These are phyloP conservation scores for Kurtzmaniella quercitrusa DNA, from an alignment of 1,139 yeast species.

Conservation along the genomic window DNA sequence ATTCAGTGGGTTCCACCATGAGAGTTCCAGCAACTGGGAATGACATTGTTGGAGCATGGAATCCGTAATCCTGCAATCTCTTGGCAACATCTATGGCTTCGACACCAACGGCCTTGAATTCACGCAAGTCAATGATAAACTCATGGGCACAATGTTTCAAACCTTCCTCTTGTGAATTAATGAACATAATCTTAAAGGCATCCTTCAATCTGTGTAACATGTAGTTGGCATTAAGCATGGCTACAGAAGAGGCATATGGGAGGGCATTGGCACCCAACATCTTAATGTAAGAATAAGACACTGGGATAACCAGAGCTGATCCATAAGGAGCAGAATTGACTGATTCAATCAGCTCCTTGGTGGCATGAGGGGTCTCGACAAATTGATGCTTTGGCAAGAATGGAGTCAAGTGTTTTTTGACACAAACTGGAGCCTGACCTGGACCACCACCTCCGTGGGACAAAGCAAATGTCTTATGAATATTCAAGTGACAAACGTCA, in stretches of 20 bases:
- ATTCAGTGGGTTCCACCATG: constrained; percentile 98
- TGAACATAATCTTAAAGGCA: constrained; percentile 72
- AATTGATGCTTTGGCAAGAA: constrained; percentile 79
- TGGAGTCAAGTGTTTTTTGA: constrained; percentile 73
- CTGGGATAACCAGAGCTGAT: constrained; percentile 88
- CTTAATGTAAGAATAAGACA: constrained; percentile 91
- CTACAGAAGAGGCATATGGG: constrained; percentile 80
- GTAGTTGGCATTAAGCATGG: constrained; percentile 93
- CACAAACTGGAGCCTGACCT: constrained; percentile 98
- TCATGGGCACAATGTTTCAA: constrained; percentile 93
- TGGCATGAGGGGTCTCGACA: constrained; percentile 53
- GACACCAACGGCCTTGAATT: constrained; percentile 72
- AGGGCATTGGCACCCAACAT: constrained; percentile 85
- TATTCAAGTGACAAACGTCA: constrained; percentile 95
- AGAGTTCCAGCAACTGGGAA: constrained; percentile 97
- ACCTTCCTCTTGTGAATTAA: constrained; percentile 48
- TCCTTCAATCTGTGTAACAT: constrained; percentile 76
- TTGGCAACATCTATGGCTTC: constrained; percentile 97
- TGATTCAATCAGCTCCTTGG: constrained; percentile 59
- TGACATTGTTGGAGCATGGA: constrained; percentile 98
- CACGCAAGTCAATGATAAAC: constrained; percentile 87
- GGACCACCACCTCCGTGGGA: constrained; percentile 99
- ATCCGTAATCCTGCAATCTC: constrained; percentile 94
- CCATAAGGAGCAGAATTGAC: constrained; percentile 96
- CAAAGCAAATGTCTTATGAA: constrained; percentile 95